A percentile compares a stretch with the other conserved stretches of the same genome.
These are phyloP conservation scores for Xerophyta viscosa DNA, from an alignment of 106 monocot species.

Conservation along the genomic window DNA sequence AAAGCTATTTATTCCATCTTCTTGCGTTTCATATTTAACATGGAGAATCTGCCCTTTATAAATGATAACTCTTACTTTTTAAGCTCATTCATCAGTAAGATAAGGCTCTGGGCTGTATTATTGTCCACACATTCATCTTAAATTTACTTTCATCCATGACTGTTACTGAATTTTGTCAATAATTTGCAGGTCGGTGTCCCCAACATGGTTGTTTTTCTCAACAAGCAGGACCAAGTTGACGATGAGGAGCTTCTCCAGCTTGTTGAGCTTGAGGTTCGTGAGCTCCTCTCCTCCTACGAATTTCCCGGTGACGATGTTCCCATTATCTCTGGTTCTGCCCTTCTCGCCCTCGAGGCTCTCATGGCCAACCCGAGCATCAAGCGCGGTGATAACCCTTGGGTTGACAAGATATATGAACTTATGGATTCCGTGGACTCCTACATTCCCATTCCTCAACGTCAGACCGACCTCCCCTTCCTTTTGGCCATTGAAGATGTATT, in stretches of 20 bases:
- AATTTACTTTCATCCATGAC: too few species aligned
- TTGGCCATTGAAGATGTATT: constrained; percentile 90
- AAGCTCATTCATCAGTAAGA: too few species aligned
- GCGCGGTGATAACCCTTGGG: constrained; percentile 80
- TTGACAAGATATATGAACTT: constrained; percentile 71
- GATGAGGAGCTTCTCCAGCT: constrained; percentile 82
- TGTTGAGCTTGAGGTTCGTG: constrained; percentile 85
- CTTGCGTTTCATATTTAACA: too few species aligned
- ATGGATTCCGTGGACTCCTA: constrained; percentile 88
- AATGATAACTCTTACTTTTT: too few species aligned
- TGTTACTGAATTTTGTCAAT: too few species aligned
- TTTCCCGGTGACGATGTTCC: constrained; percentile 92
- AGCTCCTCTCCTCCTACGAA: constrained; percentile 71
- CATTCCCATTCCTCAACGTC: constrained; percentile 87
- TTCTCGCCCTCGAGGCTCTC: constrained; percentile 80
- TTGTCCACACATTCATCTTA: too few species aligned
- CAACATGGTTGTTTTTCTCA: constrained; percentile 90
- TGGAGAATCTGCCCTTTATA: too few species aligned
- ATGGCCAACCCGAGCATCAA: constrained; percentile 60
- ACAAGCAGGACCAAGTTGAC: constrained; percentile 90
- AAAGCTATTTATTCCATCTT: too few species aligned
- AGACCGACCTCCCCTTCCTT: constrained; percentile 88
- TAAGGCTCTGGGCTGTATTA: too few species aligned
- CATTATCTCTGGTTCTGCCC: constrained; percentile 82
- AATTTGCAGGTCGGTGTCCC: constrained; percentile 52